These are phyloP conservation scores for Aspergillus caelatus DNA, from an alignment of 2,329 filamentous ascomycete species.

Conservation along the genomic window DNA sequence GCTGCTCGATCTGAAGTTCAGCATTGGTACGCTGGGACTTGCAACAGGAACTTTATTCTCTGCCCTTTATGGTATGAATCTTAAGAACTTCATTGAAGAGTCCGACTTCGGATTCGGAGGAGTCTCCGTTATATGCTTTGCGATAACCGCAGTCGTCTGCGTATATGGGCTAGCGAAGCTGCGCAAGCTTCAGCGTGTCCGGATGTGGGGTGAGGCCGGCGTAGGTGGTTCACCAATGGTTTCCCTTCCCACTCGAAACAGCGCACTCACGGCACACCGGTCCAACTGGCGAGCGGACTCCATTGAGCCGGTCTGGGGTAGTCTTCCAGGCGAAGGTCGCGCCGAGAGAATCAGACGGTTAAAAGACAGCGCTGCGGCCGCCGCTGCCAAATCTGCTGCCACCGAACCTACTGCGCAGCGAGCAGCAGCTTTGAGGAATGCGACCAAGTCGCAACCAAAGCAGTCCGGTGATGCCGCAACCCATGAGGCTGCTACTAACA, in stretches of 20 bases:
- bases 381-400: conserved; percentile 17
- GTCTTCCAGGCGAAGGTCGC: conserved; percentile 43
- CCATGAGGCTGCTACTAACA: not conserved
- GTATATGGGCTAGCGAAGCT: conserved; percentile 82
- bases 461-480: not conserved
- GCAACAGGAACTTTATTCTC: conserved; percentile 94
- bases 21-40: conserved; percentile 90
- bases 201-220: conserved; percentile 73
- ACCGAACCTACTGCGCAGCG: conserved; percentile 17
- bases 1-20: conserved; percentile 95
- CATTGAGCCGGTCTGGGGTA: conserved; percentile 44
- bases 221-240: conserved; percentile 34
- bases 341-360: conserved; percentile 41
- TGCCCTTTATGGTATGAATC: conserved; percentile 99
- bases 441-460: not conserved
- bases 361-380: conserved; percentile 33
- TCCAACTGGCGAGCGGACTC: conserved; percentile 49
- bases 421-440: conserved; percentile 1
- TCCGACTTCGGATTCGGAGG: conserved; percentile 81
- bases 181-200: conserved; percentile 81
- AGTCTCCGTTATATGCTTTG: conserved; percentile 70
- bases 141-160: conserved; percentile 77
- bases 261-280: conserved; percentile 27
- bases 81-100: conserved; percentile 98
- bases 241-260: conserved; percentile 29